phyloP scores from a whole-genome alignment of 345 rosid genomes.

The Rubroshorea leprosula region DNA sequence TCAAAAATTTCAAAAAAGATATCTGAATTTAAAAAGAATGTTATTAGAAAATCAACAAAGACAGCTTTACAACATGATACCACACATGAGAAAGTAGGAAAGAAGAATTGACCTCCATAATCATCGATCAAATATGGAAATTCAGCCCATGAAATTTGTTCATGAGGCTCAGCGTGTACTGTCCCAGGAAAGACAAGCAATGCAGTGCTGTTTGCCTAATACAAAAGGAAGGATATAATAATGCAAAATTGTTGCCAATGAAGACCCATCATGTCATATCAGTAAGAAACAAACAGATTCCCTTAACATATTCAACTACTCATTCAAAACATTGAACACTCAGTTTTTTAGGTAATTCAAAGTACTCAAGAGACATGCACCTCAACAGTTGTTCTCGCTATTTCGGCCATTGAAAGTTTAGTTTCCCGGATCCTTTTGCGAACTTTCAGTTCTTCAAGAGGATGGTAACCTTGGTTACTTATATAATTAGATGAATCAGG shows the following conservation, averaged over 20 bases:
- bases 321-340: neutral
- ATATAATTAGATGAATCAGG: conserved; percentile 73
- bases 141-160: conserved; percentile 78
- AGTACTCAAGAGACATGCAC: conserved; percentile 27
- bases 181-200: conserved; percentile 81
- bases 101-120: conserved; percentile 66
- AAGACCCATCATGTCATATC: conserved; percentile 1
- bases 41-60: neutral
- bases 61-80: neutral
- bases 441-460: conserved; percentile 76
- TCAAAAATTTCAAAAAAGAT: conserved; percentile 80
- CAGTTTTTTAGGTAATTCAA: conserved; percentile 6
- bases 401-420: conserved; percentile 68
- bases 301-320: neutral
- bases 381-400: conserved; percentile 84
- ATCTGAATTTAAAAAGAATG: conserved; percentile 37
- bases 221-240: conserved; percentile 18
- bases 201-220: conserved; percentile 67
- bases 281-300: conserved; percentile 5
- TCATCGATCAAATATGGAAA: conserved; percentile 78
- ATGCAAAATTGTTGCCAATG: conserved; percentile 6
- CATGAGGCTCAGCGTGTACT: conserved; percentile 83
- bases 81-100: conserved; percentile 1
- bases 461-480: conserved; percentile 64
- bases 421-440: conserved; percentile 53